Evolutionary conservation across 75 land plant genomes (phyloP), one percentile per base, ranked within the genome.

Genomic region (Chamaecyparis obtusa): DNA sequence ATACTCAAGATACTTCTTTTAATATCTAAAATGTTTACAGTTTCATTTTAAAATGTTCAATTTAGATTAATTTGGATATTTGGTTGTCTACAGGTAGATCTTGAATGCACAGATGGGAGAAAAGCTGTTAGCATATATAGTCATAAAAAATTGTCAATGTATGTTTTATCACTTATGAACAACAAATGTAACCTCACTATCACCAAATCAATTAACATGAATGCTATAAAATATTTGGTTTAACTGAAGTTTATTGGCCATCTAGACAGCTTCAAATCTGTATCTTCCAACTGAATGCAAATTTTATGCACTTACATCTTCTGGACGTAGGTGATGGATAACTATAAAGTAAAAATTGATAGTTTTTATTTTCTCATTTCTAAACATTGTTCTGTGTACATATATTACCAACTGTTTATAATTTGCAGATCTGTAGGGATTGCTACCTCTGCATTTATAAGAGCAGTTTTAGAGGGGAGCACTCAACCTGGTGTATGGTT

Each of bases 401-500:
- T 27, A 44, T 41, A 24, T 27, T 24, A 27, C 49, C 33, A 9
- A 78, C n/a, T 86, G 36, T 60, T 43, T 35, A 78, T 76, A 41
- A n/a, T 84, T 86, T 90, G 79, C 96, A 98, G 99, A 84, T 93
- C 94, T 79, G 99, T 94, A 11, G 99, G 99, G 84, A 79, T 69
- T 87, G 88, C 97, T 37, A 91, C 92, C n/a, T 92, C 99, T 84
- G 97, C 99, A 83, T 98, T 98, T 96, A 97, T 88, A 13, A 90
- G 94, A 55, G 98, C 98, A 11, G 87, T 98, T 56, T 94, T 98
- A 76, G 95, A 98, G 88, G 99, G 99, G 37, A 91, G 91, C 90
- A 94, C 99, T 72, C 91, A 95, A 86, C 97, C 97, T 44, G 98
- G 99, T 17, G 99, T 98, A 13, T 98, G 99, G 99, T 98, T 94